phyloP scores from a whole-genome alignment of 345 rosid genomes.

The Populus nigra region DNA sequence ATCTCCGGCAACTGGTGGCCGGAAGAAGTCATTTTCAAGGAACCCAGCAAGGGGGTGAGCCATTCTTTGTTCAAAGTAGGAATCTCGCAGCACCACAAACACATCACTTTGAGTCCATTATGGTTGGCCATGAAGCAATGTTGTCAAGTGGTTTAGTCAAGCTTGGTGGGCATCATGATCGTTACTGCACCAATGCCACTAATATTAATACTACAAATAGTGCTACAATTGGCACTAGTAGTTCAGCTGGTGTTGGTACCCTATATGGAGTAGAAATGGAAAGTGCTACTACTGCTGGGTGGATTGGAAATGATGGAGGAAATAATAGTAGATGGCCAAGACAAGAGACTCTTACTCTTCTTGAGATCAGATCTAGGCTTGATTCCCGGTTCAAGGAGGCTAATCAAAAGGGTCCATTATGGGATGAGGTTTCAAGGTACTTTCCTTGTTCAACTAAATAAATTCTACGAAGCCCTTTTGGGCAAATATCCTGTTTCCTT shows the following conservation, averaged over 20 bases:
- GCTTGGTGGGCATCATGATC: constrained; percentile 13
- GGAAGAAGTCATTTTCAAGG: constrained; percentile 39
- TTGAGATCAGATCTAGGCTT: constrained; percentile 97
- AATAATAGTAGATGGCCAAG: constrained; percentile 89
- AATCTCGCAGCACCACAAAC: constrained; percentile 18
- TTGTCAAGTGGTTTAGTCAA: constrained; percentile 26
- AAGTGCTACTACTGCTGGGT: constrained; percentile 20
- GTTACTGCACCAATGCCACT: constrained; percentile 12
- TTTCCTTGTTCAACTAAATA: neutral
- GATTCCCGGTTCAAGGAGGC: constrained; percentile 92
- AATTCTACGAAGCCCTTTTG: neutral
- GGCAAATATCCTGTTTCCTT: neutral
- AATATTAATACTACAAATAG: neutral
- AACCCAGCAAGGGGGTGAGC: constrained; percentile 32
- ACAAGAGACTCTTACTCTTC: constrained; percentile 92
- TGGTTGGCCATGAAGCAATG: constrained; percentile 10
- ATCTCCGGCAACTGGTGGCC: constrained; percentile 63
- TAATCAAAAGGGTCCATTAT: constrained; percentile 89
- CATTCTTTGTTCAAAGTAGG: constrained; percentile 27
- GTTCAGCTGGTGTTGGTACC: constrained; percentile 1
- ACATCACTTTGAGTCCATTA: constrained; percentile 18
- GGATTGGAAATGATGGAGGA: constrained; percentile 33
- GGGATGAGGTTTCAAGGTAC: constrained; percentile 99
- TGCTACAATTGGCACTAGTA: constrained; percentile 3
- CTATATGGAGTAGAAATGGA: constrained; percentile 3